Percentiles rank a stretch among this genome's conserved stretches.
These are phyloP conservation scores for Pleurotus tuber-regium DNA, from an alignment of 768 basidiomycete genomes.

Conservation along the genomic window DNA sequence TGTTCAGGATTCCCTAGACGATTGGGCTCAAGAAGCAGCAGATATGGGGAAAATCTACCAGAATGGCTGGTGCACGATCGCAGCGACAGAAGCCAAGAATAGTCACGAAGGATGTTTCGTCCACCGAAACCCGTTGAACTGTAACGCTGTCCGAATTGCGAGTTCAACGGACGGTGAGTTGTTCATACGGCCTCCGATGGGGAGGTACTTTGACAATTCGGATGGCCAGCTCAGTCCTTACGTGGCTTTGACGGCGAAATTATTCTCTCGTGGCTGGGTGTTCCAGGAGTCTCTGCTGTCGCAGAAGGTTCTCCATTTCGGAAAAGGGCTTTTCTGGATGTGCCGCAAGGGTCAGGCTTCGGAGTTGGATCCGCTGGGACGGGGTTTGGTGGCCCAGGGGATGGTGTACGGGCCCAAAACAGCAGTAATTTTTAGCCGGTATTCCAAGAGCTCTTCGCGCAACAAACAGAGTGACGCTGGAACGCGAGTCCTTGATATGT, in stretches of 20 bases:
- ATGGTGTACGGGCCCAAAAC: not conserved
- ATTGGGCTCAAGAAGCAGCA: not conserved
- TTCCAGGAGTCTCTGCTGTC: not conserved
- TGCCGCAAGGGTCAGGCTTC: not conserved
- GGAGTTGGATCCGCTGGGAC: not conserved
- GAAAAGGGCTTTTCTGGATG: not conserved
- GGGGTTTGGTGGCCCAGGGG: not conserved
- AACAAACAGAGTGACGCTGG: not conserved
- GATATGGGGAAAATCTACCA: conserved; percentile 1
- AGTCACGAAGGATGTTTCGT: not conserved
- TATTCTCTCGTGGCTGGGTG: not conserved
- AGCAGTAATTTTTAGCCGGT: not conserved
- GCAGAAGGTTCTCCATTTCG: not conserved
- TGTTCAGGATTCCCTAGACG: not conserved
- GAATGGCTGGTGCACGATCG: not conserved
- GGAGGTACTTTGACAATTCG: not conserved
- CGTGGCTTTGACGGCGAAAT: not conserved
- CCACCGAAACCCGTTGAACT: not conserved
- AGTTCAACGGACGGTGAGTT: not conserved
- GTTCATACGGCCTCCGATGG: not conserved
- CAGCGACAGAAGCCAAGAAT: not conserved
- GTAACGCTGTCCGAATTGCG: not conserved
- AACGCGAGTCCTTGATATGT: not conserved
- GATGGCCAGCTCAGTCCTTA: not conserved
- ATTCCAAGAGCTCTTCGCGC: not conserved